Base-by-base conservation (phyloP, 257 asterid species). In the Solanum piurae region DNA sequence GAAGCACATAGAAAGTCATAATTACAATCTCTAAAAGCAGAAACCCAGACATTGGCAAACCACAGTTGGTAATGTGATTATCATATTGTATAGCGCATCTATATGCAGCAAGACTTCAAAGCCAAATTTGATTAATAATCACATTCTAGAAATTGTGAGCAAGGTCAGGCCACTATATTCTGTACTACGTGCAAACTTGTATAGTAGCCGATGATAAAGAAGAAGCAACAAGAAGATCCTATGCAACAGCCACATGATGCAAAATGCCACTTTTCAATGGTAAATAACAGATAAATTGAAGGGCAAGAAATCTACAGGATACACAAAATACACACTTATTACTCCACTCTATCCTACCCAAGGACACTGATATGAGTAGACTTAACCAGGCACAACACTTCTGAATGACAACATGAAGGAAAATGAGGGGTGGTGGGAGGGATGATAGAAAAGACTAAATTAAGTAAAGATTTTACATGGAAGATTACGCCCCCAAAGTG, bases 401-500 rank as follows among this genome's bases (percentile, higher is more conserved):
- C 34, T 11, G 34, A 75, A 75, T 75, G 21, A 75, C 33, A 38
- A 21, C 27, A 75, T 75, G 52, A 75, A 75, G 58, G 33, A 75
- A 38, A 75, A n/a, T 87, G 88, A 64, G 80, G 44, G 58, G 37
- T 37, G 83, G 40, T 37, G 83, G 83, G 58, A 23, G 58, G 58
- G 58, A 8, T 23, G 42, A 38, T 23, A 38, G 55, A 75, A 75
- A 75, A 75, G 27, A 49, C 83, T 37, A 75, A 75, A 38, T 75
- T 38, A 75, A 38, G 83, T 38, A 75, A 38, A 75, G 58, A 38
- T 5, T 75, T 75, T 91, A 91, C 93, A 91, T 85, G 93, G 93
- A 86, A 91, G 88, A 38, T 91, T 91, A 85, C 90, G 93, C 77
- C 93, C 93, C 93, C 89, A 91, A 38, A 91, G 91, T 83, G 93